A percentile compares a stretch with the other conserved stretches of the same genome.
Conservation (phyloP, 768 basidiomycete genomes). For the Fomitopsis serialis region DNA sequence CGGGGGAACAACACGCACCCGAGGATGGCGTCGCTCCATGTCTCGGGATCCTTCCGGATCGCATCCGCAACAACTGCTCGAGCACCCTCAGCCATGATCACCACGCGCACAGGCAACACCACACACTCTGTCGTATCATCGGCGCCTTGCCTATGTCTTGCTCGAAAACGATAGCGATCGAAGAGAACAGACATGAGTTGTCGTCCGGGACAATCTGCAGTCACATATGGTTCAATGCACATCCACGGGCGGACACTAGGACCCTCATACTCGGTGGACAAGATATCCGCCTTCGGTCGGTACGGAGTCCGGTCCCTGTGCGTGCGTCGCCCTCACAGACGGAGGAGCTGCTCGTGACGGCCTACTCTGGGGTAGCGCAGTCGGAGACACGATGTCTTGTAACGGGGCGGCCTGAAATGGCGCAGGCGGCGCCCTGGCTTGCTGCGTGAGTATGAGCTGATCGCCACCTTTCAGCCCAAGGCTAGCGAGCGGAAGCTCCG, state of each 20-base stretch:
- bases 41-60: conserved; percentile 64
- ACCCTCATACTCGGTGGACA: conserved; percentile 70
- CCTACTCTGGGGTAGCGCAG: conserved; percentile 2
- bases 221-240: not conserved
- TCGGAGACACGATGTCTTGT: conserved; percentile 1
- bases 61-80: conserved; percentile 74
- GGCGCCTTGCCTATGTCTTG: conserved; percentile 72
- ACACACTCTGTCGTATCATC: conserved; percentile 68
- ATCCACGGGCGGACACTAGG: not conserved
- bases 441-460: conserved; percentile 74
- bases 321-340: not conserved
- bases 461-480: conserved; percentile 78
- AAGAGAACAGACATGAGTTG: conserved; percentile 92
- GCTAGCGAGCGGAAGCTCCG: conserved; percentile 69
- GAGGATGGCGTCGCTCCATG: conserved; percentile 81
- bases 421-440: conserved; percentile 14
- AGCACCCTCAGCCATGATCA: not conserved
- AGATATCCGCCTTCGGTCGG: conserved; percentile 53
- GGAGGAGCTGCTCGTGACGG: not conserved
- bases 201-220: conserved; percentile 88
- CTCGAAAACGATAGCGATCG: conserved; percentile 80
- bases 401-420: conserved; percentile 1
- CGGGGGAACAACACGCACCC: conserved; percentile 46
- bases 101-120: not conserved
- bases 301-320: conserved; percentile 49